Conservation (phyloP, 2,329 filamentous ascomycete species). For the Colletotrichum phormii region DNA sequence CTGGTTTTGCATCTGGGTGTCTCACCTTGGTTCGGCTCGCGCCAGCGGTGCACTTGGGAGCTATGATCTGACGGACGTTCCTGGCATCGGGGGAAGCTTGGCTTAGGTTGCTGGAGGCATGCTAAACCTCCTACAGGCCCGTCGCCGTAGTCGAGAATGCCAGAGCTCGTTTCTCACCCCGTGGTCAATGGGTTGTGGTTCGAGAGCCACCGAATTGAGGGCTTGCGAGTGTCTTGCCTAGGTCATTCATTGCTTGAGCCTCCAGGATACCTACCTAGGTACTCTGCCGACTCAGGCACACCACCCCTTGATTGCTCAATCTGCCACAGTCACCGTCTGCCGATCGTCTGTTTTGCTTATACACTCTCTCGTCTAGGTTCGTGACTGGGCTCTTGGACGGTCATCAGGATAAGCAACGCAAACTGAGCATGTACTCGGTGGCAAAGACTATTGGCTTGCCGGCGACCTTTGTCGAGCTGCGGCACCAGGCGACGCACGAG, state of each 20-base stretch:
- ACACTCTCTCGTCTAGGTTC: conserved; percentile 63
- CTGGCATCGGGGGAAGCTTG: conserved; percentile 7
- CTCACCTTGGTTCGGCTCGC: conserved; percentile 20
- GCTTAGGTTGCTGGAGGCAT: not conserved
- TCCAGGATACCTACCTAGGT: not conserved
- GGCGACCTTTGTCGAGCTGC: conserved; percentile 85
- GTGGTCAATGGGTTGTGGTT: not conserved
- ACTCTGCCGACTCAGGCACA: not conserved
- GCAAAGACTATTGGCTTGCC: conserved; percentile 77
- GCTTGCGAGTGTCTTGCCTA: not conserved
- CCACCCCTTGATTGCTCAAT: not conserved
- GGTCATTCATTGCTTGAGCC: not conserved
- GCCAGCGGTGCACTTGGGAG: conserved; percentile 7
- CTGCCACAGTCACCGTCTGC: not conserved
- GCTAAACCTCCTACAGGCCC: not conserved
- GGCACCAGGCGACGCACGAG: conserved; percentile 92
- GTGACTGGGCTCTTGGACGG: conserved; percentile 84
- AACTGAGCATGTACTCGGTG: conserved; percentile 78
- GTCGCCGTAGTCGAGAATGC: not conserved
- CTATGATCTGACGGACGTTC: conserved; percentile 14
- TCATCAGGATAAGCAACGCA: conserved; percentile 74
- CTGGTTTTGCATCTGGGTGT: conserved; percentile 15
- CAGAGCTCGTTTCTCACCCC: not conserved
- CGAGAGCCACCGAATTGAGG: not conserved
- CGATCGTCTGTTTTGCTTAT: not conserved